Evolutionary conservation across 805 yeast species (phyloP).

Genomic region (Grigorovia transvaalensis): DNA sequence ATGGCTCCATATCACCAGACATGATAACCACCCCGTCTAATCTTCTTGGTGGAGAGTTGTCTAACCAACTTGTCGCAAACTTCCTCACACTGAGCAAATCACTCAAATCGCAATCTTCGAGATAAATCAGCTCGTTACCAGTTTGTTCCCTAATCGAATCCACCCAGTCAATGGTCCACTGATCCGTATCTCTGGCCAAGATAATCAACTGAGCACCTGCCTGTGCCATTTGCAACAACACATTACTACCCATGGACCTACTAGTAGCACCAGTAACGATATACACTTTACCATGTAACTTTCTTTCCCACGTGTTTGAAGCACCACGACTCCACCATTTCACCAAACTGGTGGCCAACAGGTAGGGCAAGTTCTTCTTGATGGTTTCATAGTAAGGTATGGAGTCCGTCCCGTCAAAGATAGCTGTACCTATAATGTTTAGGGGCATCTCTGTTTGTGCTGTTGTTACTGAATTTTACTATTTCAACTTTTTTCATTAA

Average conservation of each 20-base stretch:
- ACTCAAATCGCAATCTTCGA: constrained; percentile 79
- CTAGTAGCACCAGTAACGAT: constrained; percentile 89
- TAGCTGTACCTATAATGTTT: constrained; percentile 59
- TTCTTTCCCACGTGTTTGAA: constrained; percentile 83
- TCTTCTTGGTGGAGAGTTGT: constrained; percentile 81
- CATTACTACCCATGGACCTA: constrained; percentile 68
- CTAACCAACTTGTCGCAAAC: constrained; percentile 92
- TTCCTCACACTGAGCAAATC: constrained; percentile 67
- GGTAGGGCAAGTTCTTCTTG: constrained; percentile 47
- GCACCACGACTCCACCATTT: constrained; percentile 76
- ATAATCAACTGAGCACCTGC: constrained; percentile 82
- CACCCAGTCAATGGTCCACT: constrained; percentile 72
- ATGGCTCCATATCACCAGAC: constrained; percentile 76
- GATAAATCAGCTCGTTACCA: constrained; percentile 66
- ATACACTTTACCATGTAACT: constrained; percentile 80
- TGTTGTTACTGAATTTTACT: not conserved
- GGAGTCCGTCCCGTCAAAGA: constrained; percentile 60
- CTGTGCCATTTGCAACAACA: constrained; percentile 61
- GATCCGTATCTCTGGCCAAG: constrained; percentile 54
- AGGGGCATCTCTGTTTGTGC: constrained; percentile 56
- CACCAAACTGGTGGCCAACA: constrained; percentile 35
- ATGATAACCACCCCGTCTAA: constrained; percentile 83
- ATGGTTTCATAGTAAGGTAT: constrained; percentile 67
- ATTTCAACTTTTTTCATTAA: not conserved
- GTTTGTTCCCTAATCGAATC: constrained; percentile 65